These are phyloP conservation scores for Flaveria robusta DNA, from an alignment of 129 eudicot genomes.

Conservation along the genomic window DNA sequence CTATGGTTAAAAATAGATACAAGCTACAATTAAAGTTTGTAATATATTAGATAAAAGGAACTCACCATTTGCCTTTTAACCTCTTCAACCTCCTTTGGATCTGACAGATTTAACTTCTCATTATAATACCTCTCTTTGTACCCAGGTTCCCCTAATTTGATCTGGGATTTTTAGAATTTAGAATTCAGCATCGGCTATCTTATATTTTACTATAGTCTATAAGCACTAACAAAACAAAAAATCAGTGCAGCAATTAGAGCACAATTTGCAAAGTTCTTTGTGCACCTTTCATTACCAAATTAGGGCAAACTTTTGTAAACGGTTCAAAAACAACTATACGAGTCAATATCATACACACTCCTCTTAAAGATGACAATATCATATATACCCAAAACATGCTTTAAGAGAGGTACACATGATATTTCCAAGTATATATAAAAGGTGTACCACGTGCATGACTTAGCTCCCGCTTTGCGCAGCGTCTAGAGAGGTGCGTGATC, in stretches of 20 bases:
- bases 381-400: background rate
- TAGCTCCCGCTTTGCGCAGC: no score
- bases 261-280: background rate
- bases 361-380: background rate
- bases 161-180: conserved; percentile 42
- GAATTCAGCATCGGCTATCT: conserved; percentile 2
- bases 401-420: background rate
- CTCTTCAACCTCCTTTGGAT: conserved; percentile 64
- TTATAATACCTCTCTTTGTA: conserved; percentile 89
- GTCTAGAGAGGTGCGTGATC: no score
- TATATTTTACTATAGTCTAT: conserved; percentile 5
- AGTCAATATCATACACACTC: conserved; percentile 1
- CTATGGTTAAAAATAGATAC: conserved; percentile 8
- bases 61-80: conserved; percentile 69
- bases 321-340: background rate
- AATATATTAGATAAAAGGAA: conserved; percentile 21
- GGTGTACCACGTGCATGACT: no score
- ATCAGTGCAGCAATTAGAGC: conserved; percentile 13
- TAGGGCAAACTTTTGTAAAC: background rate
- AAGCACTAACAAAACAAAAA: conserved; percentile 18
- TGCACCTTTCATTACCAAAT: background rate
- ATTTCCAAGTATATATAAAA: background rate
- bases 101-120: conserved; percentile 78
- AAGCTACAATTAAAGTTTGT: conserved; percentile 1
- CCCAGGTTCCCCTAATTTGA: conserved; percentile 95